Evolutionary conservation across 306 rosid genomes (phyloP).

Genomic region (Quercus aquifolioides): DNA sequence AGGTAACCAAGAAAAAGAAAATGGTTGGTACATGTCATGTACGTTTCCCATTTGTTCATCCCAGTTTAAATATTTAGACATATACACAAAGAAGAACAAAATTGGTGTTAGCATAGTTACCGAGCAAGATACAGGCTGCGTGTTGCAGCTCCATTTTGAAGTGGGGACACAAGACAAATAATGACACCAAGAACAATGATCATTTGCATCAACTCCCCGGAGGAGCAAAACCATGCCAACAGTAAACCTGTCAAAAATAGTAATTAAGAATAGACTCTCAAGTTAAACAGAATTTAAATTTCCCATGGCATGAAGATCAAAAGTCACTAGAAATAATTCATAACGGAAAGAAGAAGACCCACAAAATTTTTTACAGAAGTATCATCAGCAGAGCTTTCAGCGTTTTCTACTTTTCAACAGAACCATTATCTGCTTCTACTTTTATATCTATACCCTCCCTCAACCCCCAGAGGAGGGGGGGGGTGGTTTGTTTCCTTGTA

Average conservation of each 20-base stretch:
- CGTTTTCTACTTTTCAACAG: neutral
- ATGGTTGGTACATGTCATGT: neutral
- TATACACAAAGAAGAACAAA: neutral
- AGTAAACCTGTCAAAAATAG: conserved; percentile 47
- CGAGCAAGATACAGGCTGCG: conserved; percentile 66
- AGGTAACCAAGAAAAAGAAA: neutral
- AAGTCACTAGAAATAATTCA: neutral
- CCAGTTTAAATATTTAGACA: neutral
- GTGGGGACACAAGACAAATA: conserved; percentile 93
- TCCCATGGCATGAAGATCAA: neutral
- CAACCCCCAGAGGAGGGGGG: too few species aligned
- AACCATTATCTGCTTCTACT: neutral
- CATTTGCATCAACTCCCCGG: conserved; percentile 75
- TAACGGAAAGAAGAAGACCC: neutral
- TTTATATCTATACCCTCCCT: neutral
- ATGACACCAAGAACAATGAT: conserved; percentile 98
- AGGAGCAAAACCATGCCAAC: conserved; percentile 72
- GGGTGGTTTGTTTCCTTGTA: neutral
- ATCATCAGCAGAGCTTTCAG: neutral
- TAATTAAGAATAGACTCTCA: neutral
- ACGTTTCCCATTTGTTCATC: neutral
- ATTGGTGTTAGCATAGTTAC: conserved; percentile 35
- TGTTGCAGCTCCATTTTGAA: conserved; percentile 89
- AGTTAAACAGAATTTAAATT: neutral
- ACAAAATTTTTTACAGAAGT: neutral